A percentile compares a stretch with the other conserved stretches of the same genome.
phyloP scores from a whole-genome alignment of 2,329 filamentous ascomycete genomes.

The Aspergillus vadensis region DNA sequence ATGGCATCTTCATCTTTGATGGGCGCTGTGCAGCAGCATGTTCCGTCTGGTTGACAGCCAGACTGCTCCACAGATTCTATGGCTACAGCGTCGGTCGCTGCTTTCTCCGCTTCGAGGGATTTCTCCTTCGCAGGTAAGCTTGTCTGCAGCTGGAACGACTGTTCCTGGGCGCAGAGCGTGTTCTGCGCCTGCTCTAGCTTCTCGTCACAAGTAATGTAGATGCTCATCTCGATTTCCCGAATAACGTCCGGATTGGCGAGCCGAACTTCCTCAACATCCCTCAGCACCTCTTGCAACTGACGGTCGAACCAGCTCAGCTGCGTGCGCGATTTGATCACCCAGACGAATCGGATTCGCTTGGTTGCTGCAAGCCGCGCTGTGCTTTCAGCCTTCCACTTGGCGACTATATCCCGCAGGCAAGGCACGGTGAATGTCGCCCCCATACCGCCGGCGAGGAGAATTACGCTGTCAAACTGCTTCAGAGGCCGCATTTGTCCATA shows the following conservation, averaged over 20 bases:
- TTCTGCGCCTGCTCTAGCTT: slow-evolving; percentile 38
- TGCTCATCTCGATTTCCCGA: slow-evolving; percentile 52
- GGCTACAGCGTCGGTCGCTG: slow-evolving; percentile 15
- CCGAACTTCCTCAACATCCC: slow-evolving; percentile 45
- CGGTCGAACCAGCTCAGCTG: slow-evolving; percentile 57
- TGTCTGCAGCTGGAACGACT: not conserved
- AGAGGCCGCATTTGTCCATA: slow-evolving; percentile 56
- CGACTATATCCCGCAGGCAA: slow-evolving; percentile 57
- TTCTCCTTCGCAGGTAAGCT: not conserved
- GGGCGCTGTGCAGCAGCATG: slow-evolving; percentile 53
- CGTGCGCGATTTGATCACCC: slow-evolving; percentile 59
- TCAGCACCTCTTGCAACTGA: slow-evolving; percentile 51
- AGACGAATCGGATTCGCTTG: slow-evolving; percentile 57
- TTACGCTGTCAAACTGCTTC: slow-evolving; percentile 62
- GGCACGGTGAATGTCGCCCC: slow-evolving; percentile 62
- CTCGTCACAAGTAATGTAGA: slow-evolving; percentile 59
- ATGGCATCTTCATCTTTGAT: slow-evolving; percentile 50
- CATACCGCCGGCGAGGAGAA: slow-evolving; percentile 62
- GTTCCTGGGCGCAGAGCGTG: slow-evolving; percentile 29
- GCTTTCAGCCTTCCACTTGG: slow-evolving; percentile 45
- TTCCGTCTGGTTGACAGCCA: slow-evolving; percentile 31
- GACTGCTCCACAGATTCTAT: slow-evolving; percentile 17
- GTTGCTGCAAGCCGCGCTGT: slow-evolving; percentile 41
- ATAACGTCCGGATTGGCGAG: slow-evolving; percentile 33
- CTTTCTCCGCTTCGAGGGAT: slow-evolving; percentile 12